Base-by-base conservation (phyloP, 768 basidiomycete species). In the Lactarius trivialis region DNA sequence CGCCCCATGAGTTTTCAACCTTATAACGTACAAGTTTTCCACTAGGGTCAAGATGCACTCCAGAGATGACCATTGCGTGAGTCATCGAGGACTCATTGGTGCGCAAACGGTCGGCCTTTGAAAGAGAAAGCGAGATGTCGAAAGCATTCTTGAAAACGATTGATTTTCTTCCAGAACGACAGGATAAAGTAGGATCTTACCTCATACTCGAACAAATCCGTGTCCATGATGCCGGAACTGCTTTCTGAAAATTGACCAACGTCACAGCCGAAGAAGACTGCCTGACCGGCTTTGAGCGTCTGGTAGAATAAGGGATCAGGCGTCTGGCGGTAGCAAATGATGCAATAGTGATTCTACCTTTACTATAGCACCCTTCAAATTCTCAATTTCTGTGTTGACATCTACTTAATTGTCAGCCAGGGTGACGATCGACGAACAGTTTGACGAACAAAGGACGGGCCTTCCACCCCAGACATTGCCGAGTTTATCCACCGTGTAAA, bases 201-300 rank as follows among this genome's bases (percentile, higher is more conserved):
- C 81, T 90, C 88, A 70, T 90, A 91, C 69, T 91, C 87, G 71
- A 85, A 92, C 24, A 95, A 78, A 17, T 81, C 81, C 28, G 85
- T 82, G 71, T 94, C 94, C 93, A 96, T 91, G 66, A 97, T 85
- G 28, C 95, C 96, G 2, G 79, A 73, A 26, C 78, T 77, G 32
- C 56, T 2, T 67, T 91, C 85, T 4, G 87, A 89, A 71, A 84
- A 91, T 71, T 97, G 84, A 37, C 93, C 94, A 50, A 97, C 93
- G 71, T 98, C 96, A 71, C 95, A 97, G 0, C 94, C 96, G 71
- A 98, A 98, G 82, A 96, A 97, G 50, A 95, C 88, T 5, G 94
- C 89, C 41, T 86, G 85, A 43, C 91, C 89, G 28, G 89, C 88
- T 74, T 92, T 92, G 77, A 96, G 83, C 73, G 37, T 53, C 66